Evolutionary conservation across 208 protist genomes (phyloP), one percentile per base, ranked within the genome.

Genomic region (Trypanosoma grayi): DNA sequence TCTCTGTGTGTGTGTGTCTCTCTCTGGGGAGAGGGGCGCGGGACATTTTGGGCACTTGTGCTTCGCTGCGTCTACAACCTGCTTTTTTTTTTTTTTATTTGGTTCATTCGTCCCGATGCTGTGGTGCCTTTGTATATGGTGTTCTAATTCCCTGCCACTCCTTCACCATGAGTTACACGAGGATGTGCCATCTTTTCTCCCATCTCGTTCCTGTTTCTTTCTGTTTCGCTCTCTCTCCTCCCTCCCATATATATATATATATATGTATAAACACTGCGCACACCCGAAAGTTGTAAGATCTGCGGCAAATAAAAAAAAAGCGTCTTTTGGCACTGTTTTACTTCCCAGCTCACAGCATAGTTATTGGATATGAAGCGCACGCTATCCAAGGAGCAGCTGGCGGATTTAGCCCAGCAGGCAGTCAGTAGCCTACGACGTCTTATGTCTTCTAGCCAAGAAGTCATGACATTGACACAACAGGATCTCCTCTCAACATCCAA

Each of bases 391-490:
- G 75, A 83, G 8, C 74, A 78, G 30, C 56, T 91, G 25, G 48
- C 73, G 0, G 75, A 77, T 51, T 66, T 91, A n/a, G 81, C 84
- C 10, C 80, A 87, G 27, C 77, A 84, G 48, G 81, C 81, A 2
- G 81, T 87, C 24, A 70, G 60, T 31, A 76, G 78, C 22, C 39
- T 91, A 33, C 77, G 84, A 18, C 77, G 81, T 36, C 50, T 85
- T 36, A 75, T 91, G 45, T 73, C 65, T 1, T 75, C 77, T 43
- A 57, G 46, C 45, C 60, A 75, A 34, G 75, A 87, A 34, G 58
- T 50, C 10, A 67, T 73, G 46, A 83, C 77, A 4, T 39, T 74
- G 24, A 58, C 70, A 1, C 81, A 82, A 44, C 70, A 85, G 47
- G 65, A 81, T 34, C 66, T 93, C 14, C 24, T 90, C 4, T 74